Base-by-base conservation (phyloP, 163 green algal species). In the Chloromonas sp. region DNA sequence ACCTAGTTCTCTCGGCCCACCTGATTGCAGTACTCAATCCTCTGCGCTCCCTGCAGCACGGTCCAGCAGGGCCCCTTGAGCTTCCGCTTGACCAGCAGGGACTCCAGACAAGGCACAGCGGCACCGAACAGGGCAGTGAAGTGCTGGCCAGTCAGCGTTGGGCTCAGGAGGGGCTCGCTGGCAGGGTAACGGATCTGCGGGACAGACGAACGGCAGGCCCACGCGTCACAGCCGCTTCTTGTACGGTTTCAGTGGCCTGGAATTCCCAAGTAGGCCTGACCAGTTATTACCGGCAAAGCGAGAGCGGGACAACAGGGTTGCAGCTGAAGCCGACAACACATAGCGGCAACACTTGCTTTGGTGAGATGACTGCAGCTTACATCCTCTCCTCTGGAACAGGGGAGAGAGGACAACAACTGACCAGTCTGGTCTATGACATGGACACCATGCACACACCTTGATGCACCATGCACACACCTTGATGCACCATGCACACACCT, bases 61-160 rank as follows among this genome's bases (percentile, higher is more conserved):
- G 98, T 83, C 97, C 97, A 99, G 86, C 87, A 90, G 2, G 97
- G 96, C 1, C 97, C 97, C 93, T 96, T 98, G 79, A 99, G 86
- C 71, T 90, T 88, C 5, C 97, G 92, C 94, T 99, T 99, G 3
- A 99, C 80, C 80, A 97, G 85, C 79, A 99, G 82, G 1, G 93
- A 87, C 94, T 99, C 97, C 78, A 98, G 89, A n/a, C 80, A 77
- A 61, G 70, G 58, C 85, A 96, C 92, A 11, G 92, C 90, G 14
- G 90, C 86, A 58, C 95, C 96, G 71, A 98, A 93, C 14, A 98
- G 84, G 13, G 92, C 71, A 2, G 78, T 81, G 74, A 86, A 86
- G 83, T 71, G 58, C n/a, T 60, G 57, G 60, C 94, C 95, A 60
- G 59, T 83, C 0, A 95, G 83, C 80, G 86, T 85, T 58, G 92